phyloP scores from a whole-genome alignment of 495 filamentous ascomycete genomes.

The Paragyromitra xinjiangensis region DNA sequence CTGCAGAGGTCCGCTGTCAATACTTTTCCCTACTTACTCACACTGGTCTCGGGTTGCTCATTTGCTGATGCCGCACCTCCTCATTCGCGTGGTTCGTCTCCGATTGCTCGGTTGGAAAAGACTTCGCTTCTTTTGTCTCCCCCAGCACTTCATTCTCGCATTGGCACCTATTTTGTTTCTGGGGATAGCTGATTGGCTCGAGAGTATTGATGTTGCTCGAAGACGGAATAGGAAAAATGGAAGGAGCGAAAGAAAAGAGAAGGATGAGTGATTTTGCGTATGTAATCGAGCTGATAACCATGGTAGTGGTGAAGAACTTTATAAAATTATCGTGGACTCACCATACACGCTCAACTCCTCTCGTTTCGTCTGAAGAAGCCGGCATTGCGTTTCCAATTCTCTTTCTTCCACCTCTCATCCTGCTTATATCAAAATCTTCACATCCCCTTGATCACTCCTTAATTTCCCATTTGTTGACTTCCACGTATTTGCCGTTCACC shows the following conservation, averaged over 20 bases:
- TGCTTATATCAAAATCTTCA: conserved; percentile 44
- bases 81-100: conserved; percentile 46
- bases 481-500: conserved; percentile 48
- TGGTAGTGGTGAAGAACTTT: conserved; percentile 44
- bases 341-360: conserved; percentile 30
- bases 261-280: conserved; percentile 36
- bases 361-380: conserved; percentile 44
- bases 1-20: conserved; percentile 52
- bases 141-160: conserved; percentile 23
- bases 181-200: conserved; percentile 9
- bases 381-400: conserved; percentile 49
- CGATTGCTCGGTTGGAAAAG: conserved; percentile 48
- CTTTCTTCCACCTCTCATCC: conserved; percentile 38
- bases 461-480: conserved; percentile 44
- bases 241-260: conserved; percentile 23
- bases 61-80: conserved; percentile 31
- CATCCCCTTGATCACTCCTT: conserved; percentile 24
- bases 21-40: conserved; percentile 21
- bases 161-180: conserved; percentile 38
- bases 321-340: conserved; percentile 54
- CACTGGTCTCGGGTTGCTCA: conserved; percentile 12
- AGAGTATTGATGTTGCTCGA: neutral
- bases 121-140: conserved; percentile 26
- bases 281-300: conserved; percentile 39
- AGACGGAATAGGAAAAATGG: conserved; percentile 39